Evolutionary conservation across 2,329 filamentous ascomycete genomes (phyloP).

Genomic region (Nothopassalora personata): DNA sequence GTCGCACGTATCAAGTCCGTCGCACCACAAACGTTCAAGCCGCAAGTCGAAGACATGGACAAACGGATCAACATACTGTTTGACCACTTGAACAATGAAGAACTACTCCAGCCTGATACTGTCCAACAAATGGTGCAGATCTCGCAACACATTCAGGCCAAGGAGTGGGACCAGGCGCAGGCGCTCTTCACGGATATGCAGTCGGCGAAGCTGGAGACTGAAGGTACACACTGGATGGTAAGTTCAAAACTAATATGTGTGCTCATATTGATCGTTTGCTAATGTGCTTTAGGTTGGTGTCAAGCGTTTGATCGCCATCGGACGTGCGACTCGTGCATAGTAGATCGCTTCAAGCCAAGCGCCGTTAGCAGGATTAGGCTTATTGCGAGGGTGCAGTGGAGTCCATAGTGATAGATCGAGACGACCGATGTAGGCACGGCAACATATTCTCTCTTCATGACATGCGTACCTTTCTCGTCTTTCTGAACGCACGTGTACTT

Average conservation of each 20-base stretch:
- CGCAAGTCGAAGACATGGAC: constrained; percentile 88
- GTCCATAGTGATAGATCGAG: not conserved
- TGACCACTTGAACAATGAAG: constrained; percentile 93
- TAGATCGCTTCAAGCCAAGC: not conserved
- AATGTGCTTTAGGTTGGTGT: constrained; percentile 31
- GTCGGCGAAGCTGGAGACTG: constrained; percentile 42
- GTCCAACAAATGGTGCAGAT: constrained; percentile 61
- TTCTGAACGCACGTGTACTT: not conserved
- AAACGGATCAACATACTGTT: constrained; percentile 88
- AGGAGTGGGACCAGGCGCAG: constrained; percentile 43
- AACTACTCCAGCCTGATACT: constrained; percentile 76
- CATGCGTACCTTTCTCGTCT: not conserved
- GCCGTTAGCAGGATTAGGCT: not conserved
- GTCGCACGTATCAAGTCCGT: constrained; percentile 83
- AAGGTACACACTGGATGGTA: constrained; percentile 50
- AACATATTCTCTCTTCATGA: not conserved
- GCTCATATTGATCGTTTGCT: not conserved
- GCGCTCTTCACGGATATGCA: constrained; percentile 43
- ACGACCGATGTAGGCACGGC: not conserved
- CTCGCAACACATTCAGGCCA: constrained; percentile 35
- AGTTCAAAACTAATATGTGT: constrained; percentile 24
- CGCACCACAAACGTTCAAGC: constrained; percentile 78
- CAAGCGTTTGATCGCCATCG: constrained; percentile 38
- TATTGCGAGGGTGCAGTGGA: not conserved
- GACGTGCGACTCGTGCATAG: constrained; percentile 28